Evolutionary conservation across 176 grass and related monocot genomes (phyloP).

Genomic region (Oryza glaberrima): DNA sequence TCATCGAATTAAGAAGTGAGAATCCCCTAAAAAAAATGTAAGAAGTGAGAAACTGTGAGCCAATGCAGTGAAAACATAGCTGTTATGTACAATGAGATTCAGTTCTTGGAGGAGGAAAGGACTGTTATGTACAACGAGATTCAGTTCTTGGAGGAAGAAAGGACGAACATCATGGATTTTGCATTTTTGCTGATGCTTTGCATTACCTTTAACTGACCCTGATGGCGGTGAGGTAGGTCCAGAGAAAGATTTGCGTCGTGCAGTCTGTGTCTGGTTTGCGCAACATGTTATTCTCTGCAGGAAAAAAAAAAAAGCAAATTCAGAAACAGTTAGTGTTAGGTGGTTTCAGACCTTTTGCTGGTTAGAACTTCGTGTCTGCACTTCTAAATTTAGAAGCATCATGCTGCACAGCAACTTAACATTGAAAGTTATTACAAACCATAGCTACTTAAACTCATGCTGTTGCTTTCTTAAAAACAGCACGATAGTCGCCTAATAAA

Average conservation of each 20-base stretch:
- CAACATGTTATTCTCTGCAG: conserved; percentile 58
- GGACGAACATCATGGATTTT: not conserved
- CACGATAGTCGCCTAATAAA: too few species aligned
- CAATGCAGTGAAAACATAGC: not conserved
- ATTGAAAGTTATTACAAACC: not conserved
- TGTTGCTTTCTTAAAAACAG: too few species aligned
- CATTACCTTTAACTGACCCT: conserved; percentile 62
- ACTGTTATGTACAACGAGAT: not conserved
- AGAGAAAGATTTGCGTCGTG: conserved; percentile 49
- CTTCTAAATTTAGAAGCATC: conserved; percentile 5
- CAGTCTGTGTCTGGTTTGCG: conserved; percentile 61
- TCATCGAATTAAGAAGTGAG: not conserved
- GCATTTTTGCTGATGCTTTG: not conserved
- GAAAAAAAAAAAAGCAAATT: not conserved
- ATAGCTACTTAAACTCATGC: too few species aligned
- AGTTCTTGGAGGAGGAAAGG: not conserved
- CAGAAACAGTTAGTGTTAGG: not conserved
- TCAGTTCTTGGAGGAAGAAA: not conserved
- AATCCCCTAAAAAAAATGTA: too few species aligned
- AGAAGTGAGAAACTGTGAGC: not conserved
- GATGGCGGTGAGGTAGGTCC: conserved; percentile 57
- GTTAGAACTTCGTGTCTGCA: not conserved
- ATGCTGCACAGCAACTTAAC: not conserved
- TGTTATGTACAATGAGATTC: not conserved
- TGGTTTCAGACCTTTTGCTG: not conserved